Evolutionary conservation across 2,329 filamentous ascomycete species (phyloP), one percentile per base, ranked within the genome.

Genomic region (Aspergillus aculeatus): DNA sequence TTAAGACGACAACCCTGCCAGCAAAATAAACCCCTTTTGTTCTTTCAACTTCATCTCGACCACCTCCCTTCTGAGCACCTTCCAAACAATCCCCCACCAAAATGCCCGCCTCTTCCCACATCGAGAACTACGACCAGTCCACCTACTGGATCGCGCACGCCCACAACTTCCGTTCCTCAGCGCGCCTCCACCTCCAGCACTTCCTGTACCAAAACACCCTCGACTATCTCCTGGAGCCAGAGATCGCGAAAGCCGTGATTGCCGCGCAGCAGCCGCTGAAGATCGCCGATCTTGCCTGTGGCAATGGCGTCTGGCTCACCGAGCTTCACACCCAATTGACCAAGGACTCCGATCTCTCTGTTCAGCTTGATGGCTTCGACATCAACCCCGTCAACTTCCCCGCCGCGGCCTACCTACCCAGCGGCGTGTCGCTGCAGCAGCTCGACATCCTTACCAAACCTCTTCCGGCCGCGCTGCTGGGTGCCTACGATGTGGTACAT

Each of bases 191-290:
- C 26, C 58, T 72, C 1, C 68, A 71, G 29, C 70, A 72, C 48
- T 56, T 57, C n/a, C 63, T 71, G 19, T 52, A 56, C 53, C 65
- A 71, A 49, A 69, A 68, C 41, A 70, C 68, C 0, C 56, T 71
- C 5, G 62, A 58, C 19, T 57, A 62, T 41, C 58, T 69, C 31
- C 44, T 73, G 11, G 63, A 70, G 1, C 65, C 66, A 0, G 29
- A 24, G 4, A 47, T 69, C 9, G 47, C 64, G 14, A 50, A 55
- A 2, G 47, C 56, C 41, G 53, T 61, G 12, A 19, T 64, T n/a
- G 12, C 47, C 10, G 7, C 5, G 14, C 62, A 44, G 32, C 48
- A 56, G 47, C 41, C 16, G 0, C 49, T 61, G 12, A 49, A 31
- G 47, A 56, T 56, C n/a, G 48, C 48, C 4, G 48, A 50, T 23